Conservation (phyloP, 1,139 yeast genomes). For the Pichia sp. region DNA sequence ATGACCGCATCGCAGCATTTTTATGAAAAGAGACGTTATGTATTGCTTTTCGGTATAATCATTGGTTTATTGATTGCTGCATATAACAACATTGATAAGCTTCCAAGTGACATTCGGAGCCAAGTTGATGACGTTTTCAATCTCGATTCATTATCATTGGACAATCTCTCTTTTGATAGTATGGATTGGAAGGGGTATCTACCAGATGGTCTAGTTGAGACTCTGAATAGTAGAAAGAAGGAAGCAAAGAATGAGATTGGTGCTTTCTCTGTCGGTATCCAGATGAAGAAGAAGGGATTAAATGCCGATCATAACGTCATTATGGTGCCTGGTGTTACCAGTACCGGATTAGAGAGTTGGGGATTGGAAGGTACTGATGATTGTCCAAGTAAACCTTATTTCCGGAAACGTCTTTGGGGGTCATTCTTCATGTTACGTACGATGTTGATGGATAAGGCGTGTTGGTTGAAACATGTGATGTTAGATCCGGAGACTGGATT, state of each 20-base stretch:
- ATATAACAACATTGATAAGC: slow-evolving; percentile 41
- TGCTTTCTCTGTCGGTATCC: slow-evolving; percentile 82
- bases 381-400: slow-evolving; percentile 79
- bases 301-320: slow-evolving; percentile 68
- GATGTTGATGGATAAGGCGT: slow-evolving; percentile 83
- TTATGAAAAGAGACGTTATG: slow-evolving; percentile 39
- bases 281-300: slow-evolving; percentile 44
- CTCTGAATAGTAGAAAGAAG: slow-evolving; percentile 45
- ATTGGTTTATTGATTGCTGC: slow-evolving; percentile 63
- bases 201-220: slow-evolving; percentile 57
- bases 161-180: slow-evolving; percentile 23
- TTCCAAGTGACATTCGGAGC: slow-evolving; percentile 16
- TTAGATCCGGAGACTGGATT: slow-evolving; percentile 86
- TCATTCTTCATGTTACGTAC: slow-evolving; percentile 91
- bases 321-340: slow-evolving; percentile 92
- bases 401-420: slow-evolving; percentile 93
- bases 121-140: slow-evolving; percentile 44
- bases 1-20: slow-evolving; percentile 16
- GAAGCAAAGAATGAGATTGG: slow-evolving; percentile 48
- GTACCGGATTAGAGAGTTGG: slow-evolving; percentile 96
- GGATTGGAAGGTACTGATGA: slow-evolving; percentile 55
- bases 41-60: slow-evolving; percentile 53
- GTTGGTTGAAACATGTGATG: slow-evolving; percentile 91
- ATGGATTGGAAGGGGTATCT: slow-evolving; percentile 58
- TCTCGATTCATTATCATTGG: slow-evolving; percentile 37